Conservation (phyloP, 2,329 filamentous ascomycete species). For the Claviceps sp. region DNA sequence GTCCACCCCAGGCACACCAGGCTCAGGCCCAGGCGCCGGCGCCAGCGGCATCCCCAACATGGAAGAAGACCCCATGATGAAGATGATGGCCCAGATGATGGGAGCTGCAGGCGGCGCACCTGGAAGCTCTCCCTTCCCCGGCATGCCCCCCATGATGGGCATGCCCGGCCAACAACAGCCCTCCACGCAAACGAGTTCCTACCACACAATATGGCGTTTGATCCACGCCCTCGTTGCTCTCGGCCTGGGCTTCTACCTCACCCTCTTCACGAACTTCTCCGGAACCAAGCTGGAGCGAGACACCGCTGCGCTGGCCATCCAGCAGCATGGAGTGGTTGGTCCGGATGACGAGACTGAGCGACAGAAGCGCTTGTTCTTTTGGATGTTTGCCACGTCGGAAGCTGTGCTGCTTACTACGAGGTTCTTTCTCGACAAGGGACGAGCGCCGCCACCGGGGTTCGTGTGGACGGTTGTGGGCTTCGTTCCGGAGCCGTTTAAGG, state of each 20-base stretch:
- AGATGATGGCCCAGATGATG: constrained; percentile 66
- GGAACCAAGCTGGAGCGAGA: constrained; percentile 51
- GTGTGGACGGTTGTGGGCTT: constrained; percentile 50
- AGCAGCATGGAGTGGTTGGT: constrained; percentile 9
- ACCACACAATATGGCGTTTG: constrained; percentile 51
- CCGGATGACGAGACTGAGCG: constrained; percentile 17
- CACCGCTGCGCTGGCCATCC: constrained; percentile 18
- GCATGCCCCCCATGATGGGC: constrained; percentile 28
- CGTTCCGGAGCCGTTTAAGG: constrained; percentile 49
- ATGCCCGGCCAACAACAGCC: constrained; percentile 22
- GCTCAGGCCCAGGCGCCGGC: constrained; percentile 9
- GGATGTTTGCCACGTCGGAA: constrained; percentile 68
- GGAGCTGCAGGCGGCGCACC: constrained; percentile 21
- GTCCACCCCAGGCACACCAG: constrained; percentile 10
- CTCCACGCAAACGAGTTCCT: constrained; percentile 19
- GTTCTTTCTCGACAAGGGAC: constrained; percentile 54
- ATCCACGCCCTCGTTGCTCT: constrained; percentile 62
- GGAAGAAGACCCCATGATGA: constrained; percentile 32
- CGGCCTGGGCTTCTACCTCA: constrained; percentile 56
- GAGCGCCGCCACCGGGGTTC: constrained; percentile 44
- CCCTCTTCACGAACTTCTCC: constrained; percentile 52
- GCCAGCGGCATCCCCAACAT: constrained; percentile 7
- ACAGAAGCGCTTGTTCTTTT: constrained; percentile 45
- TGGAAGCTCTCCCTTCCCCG: constrained; percentile 22
- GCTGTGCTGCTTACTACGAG: constrained; percentile 57